Percentiles rank a stretch among this genome's conserved stretches.
phyloP scores from a whole-genome alignment of 345 rosid species.

The Leavenworthia alabamica region DNA sequence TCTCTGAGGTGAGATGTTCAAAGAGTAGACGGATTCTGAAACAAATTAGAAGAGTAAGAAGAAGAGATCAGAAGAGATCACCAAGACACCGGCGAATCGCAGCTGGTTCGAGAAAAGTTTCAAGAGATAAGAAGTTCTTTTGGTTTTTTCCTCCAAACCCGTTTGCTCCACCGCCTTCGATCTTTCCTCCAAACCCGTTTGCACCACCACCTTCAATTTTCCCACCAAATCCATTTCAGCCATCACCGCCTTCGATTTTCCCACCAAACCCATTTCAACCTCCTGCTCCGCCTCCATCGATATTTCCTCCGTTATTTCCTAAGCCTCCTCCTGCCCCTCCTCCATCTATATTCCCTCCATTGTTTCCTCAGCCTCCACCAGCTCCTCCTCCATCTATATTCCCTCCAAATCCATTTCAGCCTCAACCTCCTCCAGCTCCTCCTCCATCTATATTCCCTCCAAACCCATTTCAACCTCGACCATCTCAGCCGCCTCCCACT shows the following conservation, averaged over 20 bases:
- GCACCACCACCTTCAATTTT: slow-evolving; percentile 24
- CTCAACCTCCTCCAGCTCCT: slow-evolving; percentile 12
- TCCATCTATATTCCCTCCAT: slow-evolving; percentile 15
- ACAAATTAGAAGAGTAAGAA: slow-evolving; percentile 6
- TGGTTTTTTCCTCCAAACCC: slow-evolving; percentile 30
- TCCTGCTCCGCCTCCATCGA: slow-evolving; percentile 10
- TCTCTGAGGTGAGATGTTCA: background rate
- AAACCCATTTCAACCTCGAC: slow-evolving; percentile 22
- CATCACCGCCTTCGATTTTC: slow-evolving; percentile 27
- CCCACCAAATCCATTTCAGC: slow-evolving; percentile 30
- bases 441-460: slow-evolving; percentile 24
- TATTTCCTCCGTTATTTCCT: slow-evolving; percentile 14
- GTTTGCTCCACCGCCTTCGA: slow-evolving; percentile 14
- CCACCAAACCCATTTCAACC: slow-evolving; percentile 33
- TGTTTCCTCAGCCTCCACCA: slow-evolving; percentile 1
- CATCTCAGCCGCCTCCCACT: slow-evolving; percentile 2
- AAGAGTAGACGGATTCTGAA: slow-evolving; percentile 9
- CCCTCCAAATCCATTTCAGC: slow-evolving; percentile 29
- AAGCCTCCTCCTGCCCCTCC: slow-evolving; percentile 4
- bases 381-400: slow-evolving; percentile 20
- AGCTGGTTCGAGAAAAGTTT: background rate
- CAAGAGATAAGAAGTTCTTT: slow-evolving; percentile 15
- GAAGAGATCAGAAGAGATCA: slow-evolving; percentile 11
- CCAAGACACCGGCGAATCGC: background rate
- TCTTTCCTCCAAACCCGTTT: slow-evolving; percentile 29